Evolutionary conservation across 208 protist genomes (phyloP), one percentile per base, ranked within the genome.

Genomic region (Trypanosomatidae sp.): DNA sequence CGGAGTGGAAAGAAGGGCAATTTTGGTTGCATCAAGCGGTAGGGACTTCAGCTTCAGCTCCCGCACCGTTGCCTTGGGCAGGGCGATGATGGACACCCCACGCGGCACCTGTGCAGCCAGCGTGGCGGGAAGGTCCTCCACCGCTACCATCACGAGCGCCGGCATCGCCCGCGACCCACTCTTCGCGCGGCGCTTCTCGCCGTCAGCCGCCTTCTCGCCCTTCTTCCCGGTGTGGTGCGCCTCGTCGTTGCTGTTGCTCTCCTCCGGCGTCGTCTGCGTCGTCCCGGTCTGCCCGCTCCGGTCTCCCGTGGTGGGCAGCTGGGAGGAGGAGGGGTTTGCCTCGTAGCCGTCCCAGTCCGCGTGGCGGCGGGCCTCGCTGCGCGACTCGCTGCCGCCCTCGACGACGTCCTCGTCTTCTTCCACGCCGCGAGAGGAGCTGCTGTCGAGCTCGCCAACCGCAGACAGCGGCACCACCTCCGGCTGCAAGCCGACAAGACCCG

Each of bases 371-470:
- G 19, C 13, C 17, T 50, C 66, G 59, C 58, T 44, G 30, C 33
- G 65, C 2, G 65, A 71, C n/a, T n/a, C n/a, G n/a, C 65, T 66
- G 52, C 50, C 44, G 55, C 6, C 66, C 36, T 44, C 67, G 28
- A 46, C 15, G 9, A 33, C 60, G 28, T 69, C 55, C 39, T 75
- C 66, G 8, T 77, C 65, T 25, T 75, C 70, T 52, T 76, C 71
- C 53, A 80, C 52, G 33, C 71, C 75, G 15, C 66, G 71, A 4
- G 58, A 74, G 44, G 64, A 77, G 71, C 71, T 81, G 76, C 80
- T 77, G 71, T 81, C 76, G 28, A 81, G 67, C 67, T 84, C 71
- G 3, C 75, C 74, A 17, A 74, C 80, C 6, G 74, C 70, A 5
- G 71, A 75, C 17, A 80, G 75, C 1, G 80, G 76, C 33, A 81